Evolutionary conservation across 352 stramenopile species (phyloP), one percentile per base, ranked within the genome.

Genomic region (Phytophthora sansomeana): DNA sequence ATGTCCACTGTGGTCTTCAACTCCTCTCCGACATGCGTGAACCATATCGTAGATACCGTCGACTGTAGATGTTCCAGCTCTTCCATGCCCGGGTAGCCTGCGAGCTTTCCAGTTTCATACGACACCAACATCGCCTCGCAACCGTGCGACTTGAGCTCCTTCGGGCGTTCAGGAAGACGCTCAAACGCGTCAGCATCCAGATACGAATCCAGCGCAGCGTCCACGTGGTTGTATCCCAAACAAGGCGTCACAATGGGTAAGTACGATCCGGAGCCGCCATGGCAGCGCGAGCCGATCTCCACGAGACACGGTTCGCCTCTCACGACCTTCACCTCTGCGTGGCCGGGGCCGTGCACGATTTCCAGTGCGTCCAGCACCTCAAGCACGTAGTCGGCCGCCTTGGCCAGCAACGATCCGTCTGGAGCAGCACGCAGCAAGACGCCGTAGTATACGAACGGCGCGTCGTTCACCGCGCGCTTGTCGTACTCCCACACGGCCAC

Each of bases 401-500:
- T 69, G 1, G 76, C 78, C 52, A 92, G 60, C 16, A 87, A 52
- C 5, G 75, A 73, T 2, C 72, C 83, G 0, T 77, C 69, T 0
- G 71, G 67, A 5, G 83, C 79, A 0, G 81, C 69, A 28, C 86
- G 85, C 42, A 96, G 65, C 17, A 89, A 36, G 2, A 93, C 97
- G 38, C 88, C 91, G 75, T 91, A 98, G 78, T 99, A 99, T 8
- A 99, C 96, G 75, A 98, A 99, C 17, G 93, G 90, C 36, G 91
- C 91, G 41, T 74, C 79, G 70, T 99, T 98, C 29, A 96, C 87
- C 5, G 78, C 76, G 52, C 97, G 83, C 83, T 99, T 99, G 78
- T 99, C 97, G 71, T 99, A 99, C 71, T 97, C 89, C 97, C 97
- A 99, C 6, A 99, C 76, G 5, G 96, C 97, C 30, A 97, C 92